Base-by-base conservation (phyloP, 805 yeast genomes). In the Candida dendrica region DNA sequence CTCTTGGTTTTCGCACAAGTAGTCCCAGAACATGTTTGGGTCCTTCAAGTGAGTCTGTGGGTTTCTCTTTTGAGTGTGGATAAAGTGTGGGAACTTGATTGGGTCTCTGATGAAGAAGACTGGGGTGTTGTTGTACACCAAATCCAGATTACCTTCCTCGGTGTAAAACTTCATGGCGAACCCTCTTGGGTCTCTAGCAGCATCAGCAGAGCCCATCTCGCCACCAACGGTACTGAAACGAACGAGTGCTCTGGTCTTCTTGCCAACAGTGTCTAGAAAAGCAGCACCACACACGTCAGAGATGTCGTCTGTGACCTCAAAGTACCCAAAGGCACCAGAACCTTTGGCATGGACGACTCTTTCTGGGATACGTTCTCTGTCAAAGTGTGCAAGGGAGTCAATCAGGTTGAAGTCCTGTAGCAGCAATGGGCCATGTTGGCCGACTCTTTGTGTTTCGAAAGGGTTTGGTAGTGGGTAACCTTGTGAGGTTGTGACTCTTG, bases 301-400 rank as follows among this genome's bases (percentile, higher is more conserved):
- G 56, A 86, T 79, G 55, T 86, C 95, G 52, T 87, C 91, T 11
- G 95, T 87, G 40, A 83, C 90, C 63, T 84, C 95, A 60, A 88
- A 88, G 50, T 72, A 75, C 50, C 95, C 95, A 60, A 72, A 85
- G 9, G 95, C 95, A 58, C 96, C 96, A 13, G 90, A 84, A 52
- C 95, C 96, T 61, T 87, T 87, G 42, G 96, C 96, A 59, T 87
- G 96, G 30, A 88, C 95, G 43, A 87, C 95, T 65, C 96, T 74
- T 68, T 88, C 95, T 11, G 95, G 95, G 49, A 87, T 83, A 64
- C 95, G 72, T 65, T 87, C 96, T 52, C 95, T 74, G 66, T 85
- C 95, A 55, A 87, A 87, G 63, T 86, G 95, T 17, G 95, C 90
- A 43, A 87, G 64, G 2, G 87, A 74, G 56, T 87, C 95, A 53